Conservation (phyloP, 2,329 filamentous ascomycete genomes). For the Mycosphaerella arachidis region DNA sequence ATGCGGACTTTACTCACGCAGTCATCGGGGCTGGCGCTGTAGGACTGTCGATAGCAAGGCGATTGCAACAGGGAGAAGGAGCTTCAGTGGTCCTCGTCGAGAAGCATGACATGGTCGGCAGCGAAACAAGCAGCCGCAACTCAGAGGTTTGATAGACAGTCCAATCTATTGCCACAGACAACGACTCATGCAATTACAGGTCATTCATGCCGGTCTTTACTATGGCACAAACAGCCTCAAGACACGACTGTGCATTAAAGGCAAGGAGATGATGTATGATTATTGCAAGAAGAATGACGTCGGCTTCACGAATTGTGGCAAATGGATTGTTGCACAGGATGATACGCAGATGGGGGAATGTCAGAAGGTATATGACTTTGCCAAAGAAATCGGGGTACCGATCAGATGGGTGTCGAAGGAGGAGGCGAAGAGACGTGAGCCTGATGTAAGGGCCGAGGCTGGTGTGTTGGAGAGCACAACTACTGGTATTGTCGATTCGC, state of each 20-base stretch:
- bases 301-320: slow-evolving; percentile 70
- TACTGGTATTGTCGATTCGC: slow-evolving; percentile 87
- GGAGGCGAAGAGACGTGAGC: slow-evolving; percentile 64
- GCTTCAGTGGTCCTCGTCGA: slow-evolving; percentile 74
- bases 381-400: slow-evolving; percentile 58
- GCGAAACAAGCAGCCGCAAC: slow-evolving; percentile 84
- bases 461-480: slow-evolving; percentile 79
- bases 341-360: slow-evolving; percentile 61
- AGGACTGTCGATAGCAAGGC: slow-evolving; percentile 72
- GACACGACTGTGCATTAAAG: slow-evolving; percentile 73
- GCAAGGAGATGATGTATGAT: slow-evolving; percentile 71
- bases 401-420: slow-evolving; percentile 62
- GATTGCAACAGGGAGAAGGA: slow-evolving; percentile 58
- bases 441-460: slow-evolving; percentile 64
- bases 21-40: slow-evolving; percentile 69
- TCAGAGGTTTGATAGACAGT: slow-evolving; percentile 58
- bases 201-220: slow-evolving; percentile 94
- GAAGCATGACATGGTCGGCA: slow-evolving; percentile 69
- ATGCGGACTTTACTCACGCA: slow-evolving; percentile 61
- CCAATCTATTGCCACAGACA: background rate
- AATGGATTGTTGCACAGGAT: slow-evolving; percentile 93
- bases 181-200: slow-evolving; percentile 42
- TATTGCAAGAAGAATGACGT: slow-evolving; percentile 67
- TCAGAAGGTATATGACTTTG: slow-evolving; percentile 54
- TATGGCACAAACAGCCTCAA: slow-evolving; percentile 76